Conservation (phyloP, 2,329 filamentous ascomycete genomes). For the Chaetomium sp. region DNA sequence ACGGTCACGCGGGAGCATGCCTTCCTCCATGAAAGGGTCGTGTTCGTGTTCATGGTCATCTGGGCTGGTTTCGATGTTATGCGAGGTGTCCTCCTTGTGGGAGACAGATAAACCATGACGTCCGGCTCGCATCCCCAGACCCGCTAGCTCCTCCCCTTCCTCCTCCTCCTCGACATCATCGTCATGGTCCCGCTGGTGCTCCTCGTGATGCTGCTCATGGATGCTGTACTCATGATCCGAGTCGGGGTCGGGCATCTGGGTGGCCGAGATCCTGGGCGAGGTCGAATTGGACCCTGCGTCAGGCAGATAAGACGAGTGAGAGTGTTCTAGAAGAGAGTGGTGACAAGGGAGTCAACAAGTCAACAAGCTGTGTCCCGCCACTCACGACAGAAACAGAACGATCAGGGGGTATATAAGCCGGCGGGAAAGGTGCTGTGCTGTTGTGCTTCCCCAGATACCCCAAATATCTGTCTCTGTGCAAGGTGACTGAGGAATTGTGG, state of each 20-base stretch:
- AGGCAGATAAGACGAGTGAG: slow-evolving; percentile 24
- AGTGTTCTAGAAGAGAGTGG: slow-evolving; percentile 18
- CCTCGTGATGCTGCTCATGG: slow-evolving; percentile 29
- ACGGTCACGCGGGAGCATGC: slow-evolving; percentile 55
- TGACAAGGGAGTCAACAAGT: slow-evolving; percentile 3
- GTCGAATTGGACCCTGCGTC: slow-evolving; percentile 26
- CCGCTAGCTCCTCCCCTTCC: not conserved
- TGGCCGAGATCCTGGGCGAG: slow-evolving; percentile 29
- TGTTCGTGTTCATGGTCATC: slow-evolving; percentile 8
- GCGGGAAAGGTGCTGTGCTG: not conserved
- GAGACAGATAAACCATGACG: too few species aligned
- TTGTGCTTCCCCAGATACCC: not conserved
- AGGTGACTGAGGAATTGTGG: not conserved
- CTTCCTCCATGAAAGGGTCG: slow-evolving; percentile 37
- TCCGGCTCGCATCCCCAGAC: too few species aligned
- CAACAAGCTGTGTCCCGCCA: slow-evolving; percentile 7
- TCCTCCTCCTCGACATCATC: not conserved
- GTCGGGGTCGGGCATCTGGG: slow-evolving; percentile 30
- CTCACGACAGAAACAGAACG: too few species aligned
- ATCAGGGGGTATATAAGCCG: slow-evolving; percentile 2
- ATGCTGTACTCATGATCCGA: slow-evolving; percentile 33
- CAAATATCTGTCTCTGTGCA: not conserved
- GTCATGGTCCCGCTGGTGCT: slow-evolving; percentile 27
- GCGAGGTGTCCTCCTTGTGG: too few species aligned
- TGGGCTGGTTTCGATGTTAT: not conserved